These are phyloP conservation scores for Alternaria novae-zelandiae DNA, from an alignment of 2,329 filamentous ascomycete species.

Conservation along the genomic window DNA sequence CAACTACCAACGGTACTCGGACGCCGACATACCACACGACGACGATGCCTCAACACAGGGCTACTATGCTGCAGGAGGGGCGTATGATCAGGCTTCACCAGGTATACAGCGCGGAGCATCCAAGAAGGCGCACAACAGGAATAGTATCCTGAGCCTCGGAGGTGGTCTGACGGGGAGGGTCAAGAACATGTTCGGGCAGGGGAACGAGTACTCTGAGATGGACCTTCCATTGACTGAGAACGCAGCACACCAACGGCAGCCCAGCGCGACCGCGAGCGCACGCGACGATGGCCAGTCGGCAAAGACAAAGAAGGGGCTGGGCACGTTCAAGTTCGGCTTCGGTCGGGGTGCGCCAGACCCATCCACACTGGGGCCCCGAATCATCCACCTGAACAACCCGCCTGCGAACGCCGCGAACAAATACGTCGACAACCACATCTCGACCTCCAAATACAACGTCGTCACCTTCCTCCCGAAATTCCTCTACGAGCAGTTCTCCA, in stretches of 20 bases:
- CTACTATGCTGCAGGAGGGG: constrained; percentile 75
- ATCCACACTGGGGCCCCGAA: constrained; percentile 85
- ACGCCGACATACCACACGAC: constrained; percentile 80
- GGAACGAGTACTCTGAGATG: constrained; percentile 92
- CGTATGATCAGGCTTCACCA: constrained; percentile 62
- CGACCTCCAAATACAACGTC: constrained; percentile 96
- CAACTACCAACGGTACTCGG: constrained; percentile 92
- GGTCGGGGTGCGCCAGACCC: constrained; percentile 85
- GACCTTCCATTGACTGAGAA: constrained; percentile 91
- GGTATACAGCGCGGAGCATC: constrained; percentile 56
- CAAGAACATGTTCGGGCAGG: constrained; percentile 91
- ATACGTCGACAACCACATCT: constrained; percentile 95
- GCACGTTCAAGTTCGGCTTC: constrained; percentile 92
- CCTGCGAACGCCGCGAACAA: constrained; percentile 88
- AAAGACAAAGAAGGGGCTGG: constrained; percentile 50
- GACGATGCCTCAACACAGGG: constrained; percentile 75
- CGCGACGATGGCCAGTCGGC: constrained; percentile 37
- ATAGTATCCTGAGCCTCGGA: constrained; percentile 86
- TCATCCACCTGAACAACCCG: constrained; percentile 96
- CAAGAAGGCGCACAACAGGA: constrained; percentile 73
- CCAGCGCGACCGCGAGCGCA: constrained; percentile 52
- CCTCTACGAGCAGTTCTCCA: constrained; percentile 97
- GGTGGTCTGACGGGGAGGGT: constrained; percentile 86
- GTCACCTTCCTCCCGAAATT: constrained; percentile 96
- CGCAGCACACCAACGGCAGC: constrained; percentile 55